phyloP scores from a whole-genome alignment of 2,329 filamentous ascomycete genomes.

The Neocucurbitaria cava region DNA sequence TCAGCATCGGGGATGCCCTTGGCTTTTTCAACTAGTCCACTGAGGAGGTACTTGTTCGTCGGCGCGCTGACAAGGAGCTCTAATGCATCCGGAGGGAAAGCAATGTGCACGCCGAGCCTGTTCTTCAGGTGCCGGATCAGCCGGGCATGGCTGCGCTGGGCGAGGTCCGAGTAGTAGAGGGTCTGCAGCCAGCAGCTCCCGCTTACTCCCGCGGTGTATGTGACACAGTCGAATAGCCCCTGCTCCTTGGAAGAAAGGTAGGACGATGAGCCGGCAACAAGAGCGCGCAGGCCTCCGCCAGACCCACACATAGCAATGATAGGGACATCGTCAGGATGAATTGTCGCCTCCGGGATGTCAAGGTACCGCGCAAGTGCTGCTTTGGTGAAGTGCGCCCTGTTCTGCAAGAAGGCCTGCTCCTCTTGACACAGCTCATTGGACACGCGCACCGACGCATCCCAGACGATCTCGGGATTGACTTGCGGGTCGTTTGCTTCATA shows the following conservation, averaged over 20 bases:
- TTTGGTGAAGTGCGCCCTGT: constrained; percentile 71
- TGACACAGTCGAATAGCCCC: constrained; percentile 90
- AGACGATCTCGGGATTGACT: constrained; percentile 85
- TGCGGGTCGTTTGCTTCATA: constrained; percentile 83
- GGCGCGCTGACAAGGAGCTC: constrained; percentile 83
- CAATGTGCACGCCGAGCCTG: constrained; percentile 85
- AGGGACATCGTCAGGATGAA: constrained; percentile 93
- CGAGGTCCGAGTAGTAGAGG: constrained; percentile 82
- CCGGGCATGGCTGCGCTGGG: constrained; percentile 69
- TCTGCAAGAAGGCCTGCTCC: constrained; percentile 76
- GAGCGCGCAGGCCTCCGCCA: constrained; percentile 85
- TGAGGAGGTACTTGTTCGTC: constrained; percentile 89
- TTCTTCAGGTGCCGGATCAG: constrained; percentile 87
- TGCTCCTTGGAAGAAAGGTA: constrained; percentile 83
- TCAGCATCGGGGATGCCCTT: constrained; percentile 80
- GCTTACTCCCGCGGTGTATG: constrained; percentile 94
- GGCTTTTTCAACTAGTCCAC: constrained; percentile 88
- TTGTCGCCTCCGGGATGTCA: constrained; percentile 74
- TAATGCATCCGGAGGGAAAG: constrained; percentile 86
- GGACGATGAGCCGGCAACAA: constrained; percentile 90
- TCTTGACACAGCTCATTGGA: constrained; percentile 82
- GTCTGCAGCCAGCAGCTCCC: constrained; percentile 95
- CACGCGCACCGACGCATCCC: constrained; percentile 81
- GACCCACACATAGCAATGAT: constrained; percentile 94
- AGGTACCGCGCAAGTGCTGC: constrained; percentile 84